Evolutionary conservation across 2,329 filamentous ascomycete species (phyloP), one percentile per base, ranked within the genome.

Genomic region (Aspergillus candidus): DNA sequence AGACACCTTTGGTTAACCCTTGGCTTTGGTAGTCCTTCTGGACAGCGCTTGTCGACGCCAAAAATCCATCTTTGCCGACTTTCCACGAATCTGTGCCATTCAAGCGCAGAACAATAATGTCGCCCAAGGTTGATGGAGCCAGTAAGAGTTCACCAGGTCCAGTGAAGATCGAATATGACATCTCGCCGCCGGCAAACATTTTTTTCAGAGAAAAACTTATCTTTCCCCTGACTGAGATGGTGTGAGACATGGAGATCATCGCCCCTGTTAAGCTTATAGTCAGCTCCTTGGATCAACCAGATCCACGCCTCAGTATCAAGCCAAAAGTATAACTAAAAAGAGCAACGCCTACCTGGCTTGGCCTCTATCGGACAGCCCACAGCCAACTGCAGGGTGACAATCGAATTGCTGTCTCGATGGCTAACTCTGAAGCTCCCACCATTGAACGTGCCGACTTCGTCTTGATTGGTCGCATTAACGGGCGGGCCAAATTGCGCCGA

Each of bases 391-490:
- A 96, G 69, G 0, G 90, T 97, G 49, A 96, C 68, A 53, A 96
- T 84, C 1, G 86, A 89, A 65, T 97, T 98, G 46, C 81, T 84
- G 65, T 96, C 89, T 15, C 93, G 78, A 62, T 98, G 93, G 59
- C 87, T 93, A 61, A 97, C 89, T 35, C 93, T 79, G 64, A 91
- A 98, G 60, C 86, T 91, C 11, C 93, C 93, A 12, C 93, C 93
- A 62, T 97, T 97, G 73, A 97, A 98, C 0, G 86, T 93, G n/a
- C 93, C 93, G 2, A 94, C 80, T 55, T 95, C 90, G 65, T 97
- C 93, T 27, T 80, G 73, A 1, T 78, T 76, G 1, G 83, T 79
- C 3, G 81, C 72, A 29, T 69, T 68, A 0, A 74, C 64, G 51
- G 91, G 89, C 45, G 84, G 77, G 3, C 69, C 70, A 31, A 65